Percentiles rank a stretch among this genome's conserved stretches.
Evolutionary conservation across 2,329 filamentous ascomycete genomes (phyloP).

Genomic region (Metarhizium album): DNA sequence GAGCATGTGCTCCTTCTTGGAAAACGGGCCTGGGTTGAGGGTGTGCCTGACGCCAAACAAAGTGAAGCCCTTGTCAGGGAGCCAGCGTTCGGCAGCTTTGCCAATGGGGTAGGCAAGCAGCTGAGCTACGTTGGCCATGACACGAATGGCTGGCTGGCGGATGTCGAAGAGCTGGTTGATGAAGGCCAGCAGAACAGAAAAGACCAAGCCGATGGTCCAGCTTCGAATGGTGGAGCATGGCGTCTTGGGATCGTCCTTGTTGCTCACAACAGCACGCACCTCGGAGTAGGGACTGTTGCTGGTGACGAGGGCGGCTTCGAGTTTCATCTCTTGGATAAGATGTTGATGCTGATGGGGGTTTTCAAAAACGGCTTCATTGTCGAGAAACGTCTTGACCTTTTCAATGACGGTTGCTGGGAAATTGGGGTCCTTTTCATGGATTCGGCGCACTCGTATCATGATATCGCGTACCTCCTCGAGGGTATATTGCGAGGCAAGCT

Average conservation of each 20-base stretch:
- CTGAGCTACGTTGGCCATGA: constrained; percentile 46
- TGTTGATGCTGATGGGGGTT: constrained; percentile 36
- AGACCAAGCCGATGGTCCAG: constrained; percentile 42
- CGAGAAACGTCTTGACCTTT: constrained; percentile 31
- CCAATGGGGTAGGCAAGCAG: constrained; percentile 45
- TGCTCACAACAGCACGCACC: constrained; percentile 44
- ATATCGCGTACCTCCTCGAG: constrained; percentile 32
- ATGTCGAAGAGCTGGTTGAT: constrained; percentile 49
- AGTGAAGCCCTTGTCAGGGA: constrained; percentile 41
- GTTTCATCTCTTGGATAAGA: constrained; percentile 42
- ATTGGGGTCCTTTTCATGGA: constrained; percentile 33
- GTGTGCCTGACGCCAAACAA: constrained; percentile 34
- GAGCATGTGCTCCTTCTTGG: constrained; percentile 51
- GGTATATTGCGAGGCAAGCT: constrained; percentile 30
- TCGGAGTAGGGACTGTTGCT: constrained; percentile 48
- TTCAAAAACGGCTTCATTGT: constrained; percentile 31
- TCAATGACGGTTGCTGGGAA: constrained; percentile 28
- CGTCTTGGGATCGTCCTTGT: constrained; percentile 38
- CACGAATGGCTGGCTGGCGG: constrained; percentile 41
- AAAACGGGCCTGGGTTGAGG: constrained; percentile 46
- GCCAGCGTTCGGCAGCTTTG: constrained; percentile 35
- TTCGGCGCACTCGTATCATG: constrained; percentile 28
- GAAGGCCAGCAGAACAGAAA: constrained; percentile 37
- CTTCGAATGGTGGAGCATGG: constrained; percentile 45
- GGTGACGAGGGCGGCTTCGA: constrained; percentile 42